Evolutionary conservation across 331 rosid species (phyloP), one percentile per base, ranked within the genome.

Genomic region (Telfairia occidentalis): DNA sequence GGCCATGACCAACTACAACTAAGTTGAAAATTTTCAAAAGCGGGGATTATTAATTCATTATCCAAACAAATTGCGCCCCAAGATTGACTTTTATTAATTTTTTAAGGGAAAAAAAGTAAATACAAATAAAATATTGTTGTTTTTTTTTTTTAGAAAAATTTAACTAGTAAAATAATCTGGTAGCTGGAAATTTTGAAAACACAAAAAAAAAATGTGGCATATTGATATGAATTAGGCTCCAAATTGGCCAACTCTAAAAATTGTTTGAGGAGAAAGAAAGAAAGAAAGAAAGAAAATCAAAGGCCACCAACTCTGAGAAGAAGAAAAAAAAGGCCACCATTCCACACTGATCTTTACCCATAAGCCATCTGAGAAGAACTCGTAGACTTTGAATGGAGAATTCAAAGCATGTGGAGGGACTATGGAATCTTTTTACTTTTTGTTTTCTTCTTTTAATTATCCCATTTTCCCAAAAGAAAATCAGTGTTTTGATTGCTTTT

Each of bases 51-150:
- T 30, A 4, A 32, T 16, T 61, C 70, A 18, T 34, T 63, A 13
- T 10, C 28, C 32, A 32, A 64, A 64, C 48, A 12, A 35, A 64
- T 35, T 64, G 18, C 49, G 72, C n/a, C 72, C 7, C 72, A 5
- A 37, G 19, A 38, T 65, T 65, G 72, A 65, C 72, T 35, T 63
- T 63, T 26, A n/a, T n/a, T n/a, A n/a, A n/a, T n/a, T n/a, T n/a
- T n/a, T n/a, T n/a, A n/a, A n/a, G n/a, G n/a, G n/a, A n/a, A n/a
- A n/a, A 35, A 35, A 63, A 63, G 12, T 55, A 54, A 23, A 53
- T 9, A 4, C 1, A 23, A 52, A 21, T 53, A 18, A 50, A 50
- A 50, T 6, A 16, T 21, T 5, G 21, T 16, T 18, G 19, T 9
- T 48, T 15, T 18, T 16, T 48, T 1, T 15, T 48, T 45, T 45